These are phyloP conservation scores for Coix lacrymajobi DNA, from an alignment of 176 grass and related monocot genomes.

Conservation along the genomic window DNA sequence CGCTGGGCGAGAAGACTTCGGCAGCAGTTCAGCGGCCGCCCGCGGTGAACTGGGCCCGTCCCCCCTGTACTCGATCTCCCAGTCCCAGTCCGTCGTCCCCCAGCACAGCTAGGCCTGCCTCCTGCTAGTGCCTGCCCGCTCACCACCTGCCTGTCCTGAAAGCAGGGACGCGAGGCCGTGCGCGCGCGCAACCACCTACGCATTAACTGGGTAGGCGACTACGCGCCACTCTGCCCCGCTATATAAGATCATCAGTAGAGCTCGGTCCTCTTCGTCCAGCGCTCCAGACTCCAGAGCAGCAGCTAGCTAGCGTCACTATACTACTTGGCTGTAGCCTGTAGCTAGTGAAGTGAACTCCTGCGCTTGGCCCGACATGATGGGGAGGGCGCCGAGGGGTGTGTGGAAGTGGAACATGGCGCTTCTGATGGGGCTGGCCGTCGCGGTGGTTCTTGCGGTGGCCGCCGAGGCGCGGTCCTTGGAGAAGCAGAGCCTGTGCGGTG, in stretches of 20 bases:
- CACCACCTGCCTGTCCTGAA: slow-evolving; percentile 23
- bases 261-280: not conserved
- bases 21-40: not conserved
- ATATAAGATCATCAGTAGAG: slow-evolving; percentile 8
- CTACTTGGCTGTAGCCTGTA: not conserved
- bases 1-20: slow-evolving; percentile 1
- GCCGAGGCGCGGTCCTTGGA: slow-evolving; percentile 7
- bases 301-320: not conserved
- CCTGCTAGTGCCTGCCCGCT: not conserved
- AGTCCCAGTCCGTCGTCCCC: not conserved
- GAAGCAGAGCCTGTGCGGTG: slow-evolving; percentile 5
- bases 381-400: not conserved
- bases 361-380: slow-evolving; percentile 30
- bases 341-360: not conserved
- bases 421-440: slow-evolving; percentile 6
- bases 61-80: not conserved
- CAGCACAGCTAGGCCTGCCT: not conserved
- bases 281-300: not conserved
- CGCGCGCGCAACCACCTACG: slow-evolving; percentile 4
- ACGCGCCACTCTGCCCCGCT: not conserved
- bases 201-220: slow-evolving; percentile 15
- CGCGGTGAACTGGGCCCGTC: not conserved
- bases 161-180: not conserved
- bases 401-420: slow-evolving; percentile 8
- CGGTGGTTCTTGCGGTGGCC: not conserved